Evolutionary conservation across 2,329 filamentous ascomycete genomes (phyloP), one percentile per base, ranked within the genome.

Genomic region (Ophiostoma montium): DNA sequence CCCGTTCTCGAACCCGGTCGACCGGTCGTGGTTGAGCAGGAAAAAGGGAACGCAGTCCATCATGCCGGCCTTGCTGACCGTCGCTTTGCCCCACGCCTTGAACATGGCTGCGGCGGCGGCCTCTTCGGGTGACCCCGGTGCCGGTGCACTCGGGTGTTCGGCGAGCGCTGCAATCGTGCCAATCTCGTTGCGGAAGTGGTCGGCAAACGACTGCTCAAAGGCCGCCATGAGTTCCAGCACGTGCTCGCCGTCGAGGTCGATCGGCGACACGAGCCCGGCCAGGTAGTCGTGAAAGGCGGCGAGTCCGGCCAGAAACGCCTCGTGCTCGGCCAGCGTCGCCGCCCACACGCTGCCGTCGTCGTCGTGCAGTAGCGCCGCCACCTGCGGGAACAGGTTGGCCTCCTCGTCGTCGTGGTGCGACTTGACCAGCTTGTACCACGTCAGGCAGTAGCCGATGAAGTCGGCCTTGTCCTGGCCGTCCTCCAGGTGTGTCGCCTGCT

Each of bases 21-120:
- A 77, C 38, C 67, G 62, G 59, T 83, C 80, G 19, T 80, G 62
- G 58, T 82, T 82, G 54, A 80, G 61, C 50, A 82, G 59, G 64
- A 82, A 80, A 57, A 83, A 81, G 1, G 78, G 77, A 15, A 82
- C 71, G 0, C 78, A 77, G 52, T 81, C 76, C 16, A 70, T 65
- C 35, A 70, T 67, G 27, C 75, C 75, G 0, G 75, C 76, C 63
- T 79, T 79, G 44, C 67, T 74, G n/a, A 81, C 72, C 2, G 76
- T 80, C 59, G 67, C 72, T 67, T 80, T 79, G 51, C 76, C 76
- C 76, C 76, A 80, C 2, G 66, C 61, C 65, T 76, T 76, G 65
- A 81, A 80, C 2, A 70, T 68, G 7, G 66, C 58, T 3, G 65
- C 59, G 0, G 76, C 75, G 1, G 62, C 62, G 5, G 65, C 65